These are phyloP conservation scores for Moniliophthora roreri DNA, from an alignment of 1,284 basidiomycete species.

Conservation along the genomic window DNA sequence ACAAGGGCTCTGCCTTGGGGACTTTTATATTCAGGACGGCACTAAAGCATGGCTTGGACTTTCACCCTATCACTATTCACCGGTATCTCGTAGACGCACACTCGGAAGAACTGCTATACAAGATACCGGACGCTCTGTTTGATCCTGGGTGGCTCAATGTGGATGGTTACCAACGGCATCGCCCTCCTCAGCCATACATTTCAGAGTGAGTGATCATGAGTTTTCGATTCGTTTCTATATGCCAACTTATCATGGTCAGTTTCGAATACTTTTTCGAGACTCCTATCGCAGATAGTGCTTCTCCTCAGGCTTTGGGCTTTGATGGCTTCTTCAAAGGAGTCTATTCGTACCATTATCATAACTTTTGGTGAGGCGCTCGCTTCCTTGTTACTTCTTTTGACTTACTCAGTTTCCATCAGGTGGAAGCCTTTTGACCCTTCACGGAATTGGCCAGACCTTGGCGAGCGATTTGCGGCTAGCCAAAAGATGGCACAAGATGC, in stretches of 20 bases:
- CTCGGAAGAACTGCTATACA: constrained; percentile 69
- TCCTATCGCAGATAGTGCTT: constrained; percentile 64
- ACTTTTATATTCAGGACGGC: constrained; percentile 84
- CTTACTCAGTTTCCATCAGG: constrained; percentile 43
- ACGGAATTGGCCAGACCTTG: constrained; percentile 91
- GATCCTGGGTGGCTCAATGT: constrained; percentile 88
- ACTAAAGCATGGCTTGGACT: constrained; percentile 82
- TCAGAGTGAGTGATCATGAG: constrained; percentile 53
- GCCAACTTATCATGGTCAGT: constrained; percentile 31
- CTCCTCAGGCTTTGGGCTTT: constrained; percentile 76
- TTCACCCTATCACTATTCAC: constrained; percentile 85
- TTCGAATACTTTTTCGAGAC: constrained; percentile 84
- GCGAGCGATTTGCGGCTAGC: constrained; percentile 71
- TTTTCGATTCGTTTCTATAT: constrained; percentile 4
- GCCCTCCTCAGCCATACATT: constrained; percentile 85
- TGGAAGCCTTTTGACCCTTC: constrained; percentile 91
- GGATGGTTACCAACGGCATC: constrained; percentile 78
- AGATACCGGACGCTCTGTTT: constrained; percentile 83
- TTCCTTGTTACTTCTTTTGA: constrained; percentile 4
- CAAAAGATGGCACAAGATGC: constrained; percentile 55
- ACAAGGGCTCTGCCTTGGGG: constrained; percentile 79
- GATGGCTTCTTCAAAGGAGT: constrained; percentile 87
- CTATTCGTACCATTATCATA: constrained; percentile 87
- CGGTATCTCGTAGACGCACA: constrained; percentile 79
- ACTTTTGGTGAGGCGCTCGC: constrained; percentile 62